Evolutionary conservation across 805 yeast genomes (phyloP).

Genomic region (Teunomyces kruisii): DNA sequence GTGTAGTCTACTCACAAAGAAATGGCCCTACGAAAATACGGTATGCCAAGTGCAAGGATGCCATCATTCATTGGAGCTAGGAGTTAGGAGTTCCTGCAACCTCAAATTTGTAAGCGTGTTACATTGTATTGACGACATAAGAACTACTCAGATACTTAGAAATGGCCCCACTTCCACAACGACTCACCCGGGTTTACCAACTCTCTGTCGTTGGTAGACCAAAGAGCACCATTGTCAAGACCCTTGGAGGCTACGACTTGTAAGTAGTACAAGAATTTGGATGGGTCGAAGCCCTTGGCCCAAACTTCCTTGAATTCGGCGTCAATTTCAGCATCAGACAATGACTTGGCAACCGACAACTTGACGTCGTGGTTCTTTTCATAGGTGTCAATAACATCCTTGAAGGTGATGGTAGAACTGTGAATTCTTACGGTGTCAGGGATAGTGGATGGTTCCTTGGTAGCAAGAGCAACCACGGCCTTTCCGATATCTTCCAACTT

Average conservation of each 20-base stretch:
- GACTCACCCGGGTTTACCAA: constrained; percentile 46
- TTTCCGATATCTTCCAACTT: constrained; percentile 23
- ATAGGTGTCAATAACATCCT: constrained; percentile 38
- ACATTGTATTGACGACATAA: not conserved
- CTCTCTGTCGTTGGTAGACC: constrained; percentile 36
- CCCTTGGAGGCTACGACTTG: constrained; percentile 33
- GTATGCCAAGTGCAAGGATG: too few species aligned
- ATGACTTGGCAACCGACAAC: constrained; percentile 10
- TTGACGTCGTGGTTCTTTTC: constrained; percentile 38
- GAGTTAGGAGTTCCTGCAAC: too few species aligned
- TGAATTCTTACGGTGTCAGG: constrained; percentile 46
- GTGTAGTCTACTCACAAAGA: too few species aligned
- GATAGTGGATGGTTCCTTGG: constrained; percentile 30
- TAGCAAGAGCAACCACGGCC: constrained; percentile 15
- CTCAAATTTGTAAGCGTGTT: too few species aligned
- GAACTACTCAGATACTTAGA: constrained; percentile 9
- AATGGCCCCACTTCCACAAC: constrained; percentile 45
- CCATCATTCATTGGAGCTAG: too few species aligned
- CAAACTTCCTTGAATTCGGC: constrained; percentile 28
- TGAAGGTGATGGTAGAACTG: constrained; percentile 40
- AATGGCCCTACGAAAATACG: too few species aligned
- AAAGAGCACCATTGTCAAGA: constrained; percentile 38
- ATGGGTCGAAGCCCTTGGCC: constrained; percentile 25
- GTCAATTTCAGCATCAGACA: constrained; percentile 25
- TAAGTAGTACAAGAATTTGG: constrained; percentile 40